Evolutionary conservation across 768 basidiomycete species (phyloP).

Genomic region (Cystobasidium onofrii): DNA sequence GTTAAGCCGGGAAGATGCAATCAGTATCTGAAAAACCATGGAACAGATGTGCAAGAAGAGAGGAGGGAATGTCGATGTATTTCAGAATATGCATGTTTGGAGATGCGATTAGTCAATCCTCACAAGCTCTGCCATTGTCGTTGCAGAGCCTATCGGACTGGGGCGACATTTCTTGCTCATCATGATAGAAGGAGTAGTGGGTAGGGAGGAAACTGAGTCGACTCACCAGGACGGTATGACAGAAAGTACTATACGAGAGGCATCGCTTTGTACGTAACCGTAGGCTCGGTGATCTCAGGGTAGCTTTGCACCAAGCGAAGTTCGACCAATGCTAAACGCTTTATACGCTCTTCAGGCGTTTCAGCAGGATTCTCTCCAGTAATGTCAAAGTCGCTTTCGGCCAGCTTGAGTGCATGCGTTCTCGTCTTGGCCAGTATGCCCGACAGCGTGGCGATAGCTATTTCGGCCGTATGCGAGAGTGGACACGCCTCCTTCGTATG

Average conservation of each 20-base stretch:
- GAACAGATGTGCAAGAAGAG: background rate
- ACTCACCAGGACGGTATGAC: background rate
- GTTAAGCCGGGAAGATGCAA: too few relatives aligned
- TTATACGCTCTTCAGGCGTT: constrained; percentile 53
- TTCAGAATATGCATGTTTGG: constrained; percentile 27
- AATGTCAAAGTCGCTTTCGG: constrained; percentile 60
- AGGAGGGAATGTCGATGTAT: background rate
- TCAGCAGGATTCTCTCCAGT: constrained; percentile 39
- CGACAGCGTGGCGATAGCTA: constrained; percentile 66
- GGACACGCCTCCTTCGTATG: constrained; percentile 42
- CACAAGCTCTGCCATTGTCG: constrained; percentile 16
- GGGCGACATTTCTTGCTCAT: constrained; percentile 44
- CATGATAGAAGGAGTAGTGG: background rate
- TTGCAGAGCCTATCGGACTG: constrained; percentile 37
- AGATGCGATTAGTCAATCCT: constrained; percentile 28
- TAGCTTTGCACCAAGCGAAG: constrained; percentile 62
- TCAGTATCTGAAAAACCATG: too few relatives aligned
- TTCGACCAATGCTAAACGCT: constrained; percentile 76
- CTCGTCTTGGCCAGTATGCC: constrained; percentile 62
- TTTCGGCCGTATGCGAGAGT: constrained; percentile 58
- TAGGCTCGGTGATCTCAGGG: constrained; percentile 38
- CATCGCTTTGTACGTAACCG: constrained; percentile 35
- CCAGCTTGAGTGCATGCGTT: constrained; percentile 53
- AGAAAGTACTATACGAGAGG: constrained; percentile 16
- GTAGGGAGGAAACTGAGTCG: background rate